Conservation (phyloP, 441 rosid genomes). For the Oxalis stricta region DNA sequence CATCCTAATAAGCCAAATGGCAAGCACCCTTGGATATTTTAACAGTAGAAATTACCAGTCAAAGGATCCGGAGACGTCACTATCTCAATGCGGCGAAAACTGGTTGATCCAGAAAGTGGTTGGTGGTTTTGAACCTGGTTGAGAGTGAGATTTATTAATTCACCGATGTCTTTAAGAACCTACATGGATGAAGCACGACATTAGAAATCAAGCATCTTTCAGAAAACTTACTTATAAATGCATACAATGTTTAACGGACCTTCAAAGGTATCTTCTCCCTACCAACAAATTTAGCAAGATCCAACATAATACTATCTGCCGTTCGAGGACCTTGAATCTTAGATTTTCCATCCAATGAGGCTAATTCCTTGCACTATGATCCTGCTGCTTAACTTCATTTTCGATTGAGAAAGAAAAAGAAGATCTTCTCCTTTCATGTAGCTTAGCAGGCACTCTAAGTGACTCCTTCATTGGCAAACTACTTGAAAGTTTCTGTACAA, state of each 20-base stretch:
- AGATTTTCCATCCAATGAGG: conserved; percentile 36
- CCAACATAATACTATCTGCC: conserved; percentile 56
- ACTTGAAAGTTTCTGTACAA: conserved; percentile 47
- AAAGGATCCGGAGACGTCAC: conserved; percentile 61
- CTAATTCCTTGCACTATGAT: conserved; percentile 32
- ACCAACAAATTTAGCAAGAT: conserved; percentile 71
- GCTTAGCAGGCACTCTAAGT: conserved; percentile 68
- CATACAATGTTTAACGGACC: conserved; percentile 27
- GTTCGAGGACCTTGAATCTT: conserved; percentile 49
- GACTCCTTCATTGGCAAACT: conserved; percentile 35
- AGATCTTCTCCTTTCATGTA: conserved; percentile 40
- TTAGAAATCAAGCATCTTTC: conserved; percentile 5
- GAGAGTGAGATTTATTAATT: conserved; percentile 64
- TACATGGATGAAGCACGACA: conserved; percentile 16
- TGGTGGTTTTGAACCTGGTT: conserved; percentile 60
- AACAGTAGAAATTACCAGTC: conserved; percentile 34
- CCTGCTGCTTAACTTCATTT: conserved; percentile 31
- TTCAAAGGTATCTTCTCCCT: conserved; percentile 78
- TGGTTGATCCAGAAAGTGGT: conserved; percentile 72
- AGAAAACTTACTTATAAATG: background rate
- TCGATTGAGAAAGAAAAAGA: conserved; percentile 69
- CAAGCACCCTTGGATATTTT: conserved; percentile 4
- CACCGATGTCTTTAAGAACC: conserved; percentile 84
- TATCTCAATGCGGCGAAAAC: conserved; percentile 65
- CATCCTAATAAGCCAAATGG: no score